Evolutionary conservation across 2,329 filamentous ascomycete species (phyloP).

Genomic region (Tolypocladium amazonense): DNA sequence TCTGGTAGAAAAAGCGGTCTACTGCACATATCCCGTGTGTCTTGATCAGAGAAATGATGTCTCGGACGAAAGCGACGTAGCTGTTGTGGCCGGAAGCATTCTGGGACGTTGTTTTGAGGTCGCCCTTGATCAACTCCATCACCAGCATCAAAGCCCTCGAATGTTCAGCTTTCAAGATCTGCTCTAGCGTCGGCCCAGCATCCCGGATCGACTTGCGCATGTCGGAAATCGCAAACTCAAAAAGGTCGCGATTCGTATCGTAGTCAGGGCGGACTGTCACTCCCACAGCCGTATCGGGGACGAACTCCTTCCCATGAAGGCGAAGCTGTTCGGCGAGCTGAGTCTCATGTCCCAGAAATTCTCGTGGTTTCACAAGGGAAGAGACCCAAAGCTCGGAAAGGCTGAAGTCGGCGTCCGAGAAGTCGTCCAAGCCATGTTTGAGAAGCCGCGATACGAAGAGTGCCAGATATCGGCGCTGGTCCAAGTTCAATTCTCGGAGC

Average conservation of each 20-base stretch:
- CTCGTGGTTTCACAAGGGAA: slow-evolving; percentile 38
- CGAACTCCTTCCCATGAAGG: slow-evolving; percentile 28
- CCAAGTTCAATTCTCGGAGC: slow-evolving; percentile 26
- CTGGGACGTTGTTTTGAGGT: slow-evolving; percentile 29
- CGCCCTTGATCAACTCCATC: slow-evolving; percentile 44
- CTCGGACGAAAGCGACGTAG: slow-evolving; percentile 41
- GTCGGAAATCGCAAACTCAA: slow-evolving; percentile 34
- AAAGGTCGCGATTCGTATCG: slow-evolving; percentile 34
- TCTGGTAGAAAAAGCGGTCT: slow-evolving; percentile 45
- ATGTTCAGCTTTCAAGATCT: slow-evolving; percentile 27
- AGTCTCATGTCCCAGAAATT: slow-evolving; percentile 36
- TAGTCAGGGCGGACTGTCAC: slow-evolving; percentile 33
- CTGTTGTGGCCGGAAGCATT: slow-evolving; percentile 29
- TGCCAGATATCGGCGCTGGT: slow-evolving; percentile 33
- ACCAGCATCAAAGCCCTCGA: slow-evolving; percentile 30
- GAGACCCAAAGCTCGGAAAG: slow-evolving; percentile 42
- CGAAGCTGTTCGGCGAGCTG: slow-evolving; percentile 36
- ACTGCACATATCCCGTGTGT: slow-evolving; percentile 43
- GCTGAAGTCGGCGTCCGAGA: slow-evolving; percentile 32
- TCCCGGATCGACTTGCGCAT: slow-evolving; percentile 39
- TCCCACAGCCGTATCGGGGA: slow-evolving; percentile 27
- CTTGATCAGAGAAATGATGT: slow-evolving; percentile 42
- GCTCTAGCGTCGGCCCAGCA: slow-evolving; percentile 22
- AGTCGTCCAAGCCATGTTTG: slow-evolving; percentile 33
- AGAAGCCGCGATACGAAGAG: slow-evolving; percentile 43